A percentile compares a stretch with the other conserved stretches of the same genome.
Conservation (phyloP, 2,329 filamentous ascomycete genomes). For the Rhinocladiella similis region DNA sequence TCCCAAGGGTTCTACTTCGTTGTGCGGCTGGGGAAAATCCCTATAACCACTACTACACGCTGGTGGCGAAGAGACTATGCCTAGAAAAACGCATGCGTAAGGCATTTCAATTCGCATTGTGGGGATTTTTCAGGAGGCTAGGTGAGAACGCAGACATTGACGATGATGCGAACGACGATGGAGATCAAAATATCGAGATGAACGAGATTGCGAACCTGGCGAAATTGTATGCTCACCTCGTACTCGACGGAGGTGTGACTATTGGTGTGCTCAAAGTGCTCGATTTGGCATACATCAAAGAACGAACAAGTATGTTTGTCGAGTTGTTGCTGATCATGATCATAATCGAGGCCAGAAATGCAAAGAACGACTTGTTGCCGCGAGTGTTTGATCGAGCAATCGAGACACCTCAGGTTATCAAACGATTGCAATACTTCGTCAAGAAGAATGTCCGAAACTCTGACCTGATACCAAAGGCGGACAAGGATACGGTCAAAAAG, state of each 20-base stretch:
- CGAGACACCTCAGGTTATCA: conserved; percentile 66
- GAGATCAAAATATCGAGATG: conserved; percentile 48
- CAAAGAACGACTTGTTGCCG: conserved; percentile 59
- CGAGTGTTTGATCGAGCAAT: conserved; percentile 64
- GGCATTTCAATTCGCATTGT: conserved; percentile 83
- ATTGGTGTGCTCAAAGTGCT: conserved; percentile 63
- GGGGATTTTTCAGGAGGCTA: conserved; percentile 80
- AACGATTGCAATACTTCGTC: conserved; percentile 77
- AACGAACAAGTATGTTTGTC: conserved; percentile 74
- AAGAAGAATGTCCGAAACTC: conserved; percentile 72
- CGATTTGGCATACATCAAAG: conserved; percentile 74
- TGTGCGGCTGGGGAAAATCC: conserved; percentile 78
- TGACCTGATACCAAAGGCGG: conserved; percentile 40
- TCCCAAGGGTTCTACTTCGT: conserved; percentile 83
- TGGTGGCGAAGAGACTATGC: conserved; percentile 79
- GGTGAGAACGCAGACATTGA: conserved; percentile 76
- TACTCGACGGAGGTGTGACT: conserved; percentile 59
- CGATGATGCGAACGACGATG: conserved; percentile 57
- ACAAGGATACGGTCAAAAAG: conserved; percentile 35
- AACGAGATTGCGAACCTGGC: conserved; percentile 67
- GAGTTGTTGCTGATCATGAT: conserved; percentile 77
- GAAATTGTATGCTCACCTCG: conserved; percentile 64
- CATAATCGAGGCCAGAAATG: conserved; percentile 63
- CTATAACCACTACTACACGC: conserved; percentile 92
- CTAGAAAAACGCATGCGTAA: conserved; percentile 72